Conservation (phyloP, 2,329 filamentous ascomycete species). For the Aureobasidium sp. region DNA sequence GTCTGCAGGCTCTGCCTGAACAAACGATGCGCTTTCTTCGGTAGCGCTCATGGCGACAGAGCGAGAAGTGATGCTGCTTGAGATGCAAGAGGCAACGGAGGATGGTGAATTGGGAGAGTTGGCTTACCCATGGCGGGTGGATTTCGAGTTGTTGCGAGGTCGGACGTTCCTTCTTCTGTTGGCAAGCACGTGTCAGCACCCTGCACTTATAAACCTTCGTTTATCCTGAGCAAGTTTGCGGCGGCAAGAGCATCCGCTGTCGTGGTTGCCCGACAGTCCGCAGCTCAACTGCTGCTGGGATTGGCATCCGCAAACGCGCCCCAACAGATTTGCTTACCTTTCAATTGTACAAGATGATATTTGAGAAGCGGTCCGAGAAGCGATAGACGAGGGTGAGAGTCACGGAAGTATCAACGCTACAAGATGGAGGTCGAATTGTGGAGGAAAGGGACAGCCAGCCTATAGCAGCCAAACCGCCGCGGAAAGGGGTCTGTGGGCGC, state of each 20-base stretch:
- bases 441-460: constrained; percentile 7
- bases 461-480: background rate
- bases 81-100: constrained; percentile 5
- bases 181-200: constrained; percentile 6
- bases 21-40: constrained; percentile 4
- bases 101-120: constrained; percentile 5
- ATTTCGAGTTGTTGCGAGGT: background rate
- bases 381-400: constrained; percentile 8
- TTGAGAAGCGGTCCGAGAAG: background rate
- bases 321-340: background rate
- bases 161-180: constrained; percentile 10
- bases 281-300: background rate
- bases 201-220: background rate
- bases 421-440: constrained; percentile 7
- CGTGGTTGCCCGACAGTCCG: background rate
- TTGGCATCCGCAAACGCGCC: background rate
- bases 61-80: background rate
- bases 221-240: constrained; percentile 8
- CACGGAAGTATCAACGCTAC: background rate
- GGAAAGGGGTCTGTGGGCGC: constrained; percentile 10
- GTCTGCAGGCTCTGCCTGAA: background rate
- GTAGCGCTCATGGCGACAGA: constrained; percentile 4
- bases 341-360: background rate
- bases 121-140: constrained; percentile 12
- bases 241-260: background rate